phyloP scores from a whole-genome alignment of 2,329 filamentous ascomycete species.

The Verticillium zaregamsianum region DNA sequence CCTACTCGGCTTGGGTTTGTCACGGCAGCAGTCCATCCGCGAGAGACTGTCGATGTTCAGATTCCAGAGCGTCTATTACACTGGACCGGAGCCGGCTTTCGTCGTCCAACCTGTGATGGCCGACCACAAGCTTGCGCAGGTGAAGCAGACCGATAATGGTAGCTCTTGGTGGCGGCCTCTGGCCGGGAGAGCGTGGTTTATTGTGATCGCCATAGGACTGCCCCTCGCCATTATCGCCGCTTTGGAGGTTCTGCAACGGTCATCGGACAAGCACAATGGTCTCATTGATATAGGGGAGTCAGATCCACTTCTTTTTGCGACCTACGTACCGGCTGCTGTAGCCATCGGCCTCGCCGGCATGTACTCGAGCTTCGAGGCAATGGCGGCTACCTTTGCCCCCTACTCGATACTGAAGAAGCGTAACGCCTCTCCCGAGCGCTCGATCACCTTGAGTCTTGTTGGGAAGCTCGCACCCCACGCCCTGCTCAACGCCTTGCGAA shows the following conservation, averaged over 20 bases:
- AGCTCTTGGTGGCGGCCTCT: constrained; percentile 17
- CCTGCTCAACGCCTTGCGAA: constrained; percentile 13
- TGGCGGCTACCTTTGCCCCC: constrained; percentile 17
- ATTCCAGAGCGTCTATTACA: neutral
- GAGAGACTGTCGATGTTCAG: neutral
- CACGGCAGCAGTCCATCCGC: neutral
- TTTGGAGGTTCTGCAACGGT: constrained; percentile 17
- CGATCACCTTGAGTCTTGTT: constrained; percentile 15
- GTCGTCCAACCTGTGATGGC: neutral
- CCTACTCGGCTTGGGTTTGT: neutral
- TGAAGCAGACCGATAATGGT: neutral
- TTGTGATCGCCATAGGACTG: constrained; percentile 17
- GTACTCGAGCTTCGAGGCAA: constrained; percentile 16
- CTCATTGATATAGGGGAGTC: constrained; percentile 13
- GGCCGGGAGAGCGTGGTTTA: constrained; percentile 16
- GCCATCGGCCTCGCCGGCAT: constrained; percentile 13
- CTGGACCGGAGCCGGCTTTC: constrained; percentile 2
- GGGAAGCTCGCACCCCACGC: constrained; percentile 17
- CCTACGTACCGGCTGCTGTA: constrained; percentile 19
- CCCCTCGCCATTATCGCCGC: constrained; percentile 15
- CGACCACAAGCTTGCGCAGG: neutral
- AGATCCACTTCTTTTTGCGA: constrained; percentile 19
- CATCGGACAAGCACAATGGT: constrained; percentile 19
- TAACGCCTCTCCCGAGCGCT: constrained; percentile 11
- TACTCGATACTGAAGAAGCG: constrained; percentile 16